phyloP scores from a whole-genome alignment of 2,329 filamentous ascomycete genomes.

The Colletotrichum lini region DNA sequence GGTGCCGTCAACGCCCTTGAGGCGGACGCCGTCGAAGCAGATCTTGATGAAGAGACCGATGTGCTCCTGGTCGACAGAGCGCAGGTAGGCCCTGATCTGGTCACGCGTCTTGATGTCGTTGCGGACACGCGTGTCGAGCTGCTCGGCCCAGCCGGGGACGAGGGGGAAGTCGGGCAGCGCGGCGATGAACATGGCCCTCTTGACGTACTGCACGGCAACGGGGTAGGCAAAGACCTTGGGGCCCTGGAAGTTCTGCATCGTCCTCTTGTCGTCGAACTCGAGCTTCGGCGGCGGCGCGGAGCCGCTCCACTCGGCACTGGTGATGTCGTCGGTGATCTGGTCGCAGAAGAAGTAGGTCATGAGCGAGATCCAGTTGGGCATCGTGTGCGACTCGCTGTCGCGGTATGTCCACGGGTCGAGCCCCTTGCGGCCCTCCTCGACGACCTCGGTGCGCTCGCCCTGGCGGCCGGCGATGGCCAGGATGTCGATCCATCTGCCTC shows the following conservation, averaged over 20 bases:
- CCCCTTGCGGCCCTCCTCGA: constrained; percentile 91
- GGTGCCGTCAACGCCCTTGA: constrained; percentile 51
- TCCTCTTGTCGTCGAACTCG: constrained; percentile 47
- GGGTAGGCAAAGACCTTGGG: constrained; percentile 71
- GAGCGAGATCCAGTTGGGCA: constrained; percentile 69
- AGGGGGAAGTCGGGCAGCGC: constrained; percentile 68
- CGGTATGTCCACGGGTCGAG: constrained; percentile 76
- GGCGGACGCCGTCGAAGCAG: constrained; percentile 70
- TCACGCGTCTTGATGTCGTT: constrained; percentile 77
- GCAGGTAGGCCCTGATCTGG: constrained; percentile 69
- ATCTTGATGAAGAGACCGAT: constrained; percentile 65
- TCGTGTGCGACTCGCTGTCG: constrained; percentile 45
- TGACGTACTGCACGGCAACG: constrained; percentile 78
- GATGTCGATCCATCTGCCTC: constrained; percentile 90
- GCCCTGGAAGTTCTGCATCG: constrained; percentile 64
- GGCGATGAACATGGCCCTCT: constrained; percentile 65
- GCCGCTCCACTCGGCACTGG: constrained; percentile 14
- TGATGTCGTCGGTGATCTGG: constrained; percentile 26
- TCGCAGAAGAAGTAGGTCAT: constrained; percentile 63
- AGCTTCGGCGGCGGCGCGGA: constrained; percentile 27
- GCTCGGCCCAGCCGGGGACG: constrained; percentile 88
- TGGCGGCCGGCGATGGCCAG: constrained; percentile 79
- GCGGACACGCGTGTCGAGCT: constrained; percentile 79
- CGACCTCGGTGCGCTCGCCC: constrained; percentile 83
- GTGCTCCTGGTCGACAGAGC: constrained; percentile 54